Conservation (phyloP, 495 filamentous ascomycete genomes). For the Aspergillus panamensis region DNA sequence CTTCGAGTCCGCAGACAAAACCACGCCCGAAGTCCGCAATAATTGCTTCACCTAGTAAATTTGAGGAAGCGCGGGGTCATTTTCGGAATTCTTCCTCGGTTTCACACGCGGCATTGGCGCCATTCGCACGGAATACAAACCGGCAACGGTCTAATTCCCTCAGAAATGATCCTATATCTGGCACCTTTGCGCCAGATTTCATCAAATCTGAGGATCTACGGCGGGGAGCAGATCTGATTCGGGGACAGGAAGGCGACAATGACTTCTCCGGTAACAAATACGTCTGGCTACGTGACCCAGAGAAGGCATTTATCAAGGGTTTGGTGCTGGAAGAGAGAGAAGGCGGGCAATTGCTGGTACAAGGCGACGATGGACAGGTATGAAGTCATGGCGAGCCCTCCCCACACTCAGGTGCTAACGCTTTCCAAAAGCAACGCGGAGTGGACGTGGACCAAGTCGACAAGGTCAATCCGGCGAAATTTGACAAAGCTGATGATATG, state of each 20-base stretch:
- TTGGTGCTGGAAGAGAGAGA: slow-evolving; percentile 81
- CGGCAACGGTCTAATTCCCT: slow-evolving; percentile 59
- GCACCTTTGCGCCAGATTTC: slow-evolving; percentile 92
- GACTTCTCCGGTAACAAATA: slow-evolving; percentile 99
- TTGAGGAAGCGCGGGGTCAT: slow-evolving; percentile 45
- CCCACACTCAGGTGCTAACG: slow-evolving; percentile 13
- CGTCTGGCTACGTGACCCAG: slow-evolving; percentile 88
- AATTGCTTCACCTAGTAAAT: slow-evolving; percentile 52
- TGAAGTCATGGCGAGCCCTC: slow-evolving; percentile 20
- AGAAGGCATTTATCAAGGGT: slow-evolving; percentile 85
- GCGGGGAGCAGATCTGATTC: slow-evolving; percentile 61
- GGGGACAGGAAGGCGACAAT: slow-evolving; percentile 86
- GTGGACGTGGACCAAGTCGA: slow-evolving; percentile 82
- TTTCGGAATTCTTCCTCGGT: slow-evolving; percentile 52
- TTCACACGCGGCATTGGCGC: slow-evolving; percentile 42
- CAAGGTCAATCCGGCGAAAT: slow-evolving; percentile 99
- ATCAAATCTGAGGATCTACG: slow-evolving; percentile 80
- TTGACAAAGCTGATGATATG: slow-evolving; percentile 99
- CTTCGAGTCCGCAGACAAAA: slow-evolving; percentile 44
- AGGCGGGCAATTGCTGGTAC: slow-evolving; percentile 67
- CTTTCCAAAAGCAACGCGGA: slow-evolving; percentile 66
- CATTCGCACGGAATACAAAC: slow-evolving; percentile 25
- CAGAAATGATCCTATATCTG: slow-evolving; percentile 52
- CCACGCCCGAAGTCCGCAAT: slow-evolving; percentile 70
- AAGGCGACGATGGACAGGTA: slow-evolving; percentile 92